A percentile compares a stretch with the other conserved stretches of the same genome.
Evolutionary conservation across 2,329 filamentous ascomycete species (phyloP).

Genomic region (Penicillium sp.): DNA sequence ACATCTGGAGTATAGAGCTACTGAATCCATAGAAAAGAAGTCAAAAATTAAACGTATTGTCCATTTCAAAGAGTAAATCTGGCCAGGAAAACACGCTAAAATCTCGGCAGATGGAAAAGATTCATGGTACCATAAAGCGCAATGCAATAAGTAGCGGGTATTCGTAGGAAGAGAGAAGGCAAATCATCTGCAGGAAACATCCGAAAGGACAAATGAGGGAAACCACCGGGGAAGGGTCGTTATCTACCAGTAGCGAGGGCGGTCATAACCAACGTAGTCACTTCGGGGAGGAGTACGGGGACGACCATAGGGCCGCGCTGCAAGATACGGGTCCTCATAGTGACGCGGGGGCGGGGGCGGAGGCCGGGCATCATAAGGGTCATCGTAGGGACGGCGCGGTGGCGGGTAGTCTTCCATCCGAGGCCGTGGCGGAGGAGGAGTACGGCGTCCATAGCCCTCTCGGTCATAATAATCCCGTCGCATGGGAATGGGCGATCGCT

Average conservation of each 20-base stretch:
- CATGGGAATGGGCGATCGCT: constrained; percentile 70
- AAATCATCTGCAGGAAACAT: constrained; percentile 11
- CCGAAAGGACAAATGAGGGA: constrained; percentile 17
- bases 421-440: constrained; percentile 76
- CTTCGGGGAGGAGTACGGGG: constrained; percentile 45
- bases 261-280: constrained; percentile 46
- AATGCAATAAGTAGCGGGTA: constrained; percentile 25
- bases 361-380: constrained; percentile 57
- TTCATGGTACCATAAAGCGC: constrained; percentile 21
- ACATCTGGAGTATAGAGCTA: too few relatives aligned
- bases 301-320: constrained; percentile 55
- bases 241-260: constrained; percentile 47
- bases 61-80: constrained; percentile 10
- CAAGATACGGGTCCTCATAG: constrained; percentile 62
- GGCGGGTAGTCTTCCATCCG: constrained; percentile 75
- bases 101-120: constrained; percentile 16
- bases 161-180: constrained; percentile 13
- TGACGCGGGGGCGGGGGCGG: constrained; percentile 53
- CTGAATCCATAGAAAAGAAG: not conserved
- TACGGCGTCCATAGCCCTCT: constrained; percentile 72
- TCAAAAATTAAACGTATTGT: constrained; percentile 3
- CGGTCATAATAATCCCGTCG: constrained; percentile 87
- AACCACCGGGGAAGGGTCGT: not conserved
- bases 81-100: constrained; percentile 11
- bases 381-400: constrained; percentile 59